Conservation (phyloP, 148 eudicot species). For the Cornus suecica region DNA sequence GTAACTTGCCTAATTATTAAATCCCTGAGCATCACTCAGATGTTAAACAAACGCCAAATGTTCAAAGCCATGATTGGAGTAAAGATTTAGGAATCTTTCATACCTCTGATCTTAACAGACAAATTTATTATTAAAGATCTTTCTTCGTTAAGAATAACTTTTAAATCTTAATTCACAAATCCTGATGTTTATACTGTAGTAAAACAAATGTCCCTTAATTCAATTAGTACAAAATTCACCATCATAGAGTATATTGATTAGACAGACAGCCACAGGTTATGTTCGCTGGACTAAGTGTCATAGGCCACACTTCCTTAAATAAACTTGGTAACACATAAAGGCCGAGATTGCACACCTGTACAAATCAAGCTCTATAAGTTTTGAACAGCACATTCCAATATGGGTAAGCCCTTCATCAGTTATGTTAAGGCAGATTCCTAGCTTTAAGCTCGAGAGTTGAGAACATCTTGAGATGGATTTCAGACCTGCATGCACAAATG, state of each 20-base stretch:
- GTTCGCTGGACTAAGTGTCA: background rate
- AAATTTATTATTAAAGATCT: background rate
- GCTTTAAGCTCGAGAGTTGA: constrained; percentile 57
- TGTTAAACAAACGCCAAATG: background rate
- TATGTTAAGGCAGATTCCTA: constrained; percentile 81
- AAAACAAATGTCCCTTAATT: no score
- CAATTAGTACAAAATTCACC: background rate
- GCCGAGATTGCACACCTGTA: constrained; percentile 51
- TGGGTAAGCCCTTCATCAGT: constrained; percentile 65
- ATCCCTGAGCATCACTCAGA: background rate
- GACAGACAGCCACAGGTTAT: background rate
- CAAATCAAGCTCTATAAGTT: constrained; percentile 80
- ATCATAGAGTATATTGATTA: background rate
- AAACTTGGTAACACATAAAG: background rate
- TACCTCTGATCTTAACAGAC: background rate
- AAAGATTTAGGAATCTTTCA: background rate
- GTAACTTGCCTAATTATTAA: background rate
- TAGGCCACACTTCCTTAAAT: background rate
- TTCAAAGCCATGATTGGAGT: background rate
- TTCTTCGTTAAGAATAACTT: background rate
- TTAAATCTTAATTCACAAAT: background rate
- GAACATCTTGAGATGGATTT: constrained; percentile 80
- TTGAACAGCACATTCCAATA: constrained; percentile 62
- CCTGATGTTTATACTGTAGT: background rate
- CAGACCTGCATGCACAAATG: constrained; percentile 47